Percentiles rank a stretch among this genome's conserved stretches.
Evolutionary conservation across 768 basidiomycete species (phyloP).

Genomic region (Nidularia pulvinata): DNA sequence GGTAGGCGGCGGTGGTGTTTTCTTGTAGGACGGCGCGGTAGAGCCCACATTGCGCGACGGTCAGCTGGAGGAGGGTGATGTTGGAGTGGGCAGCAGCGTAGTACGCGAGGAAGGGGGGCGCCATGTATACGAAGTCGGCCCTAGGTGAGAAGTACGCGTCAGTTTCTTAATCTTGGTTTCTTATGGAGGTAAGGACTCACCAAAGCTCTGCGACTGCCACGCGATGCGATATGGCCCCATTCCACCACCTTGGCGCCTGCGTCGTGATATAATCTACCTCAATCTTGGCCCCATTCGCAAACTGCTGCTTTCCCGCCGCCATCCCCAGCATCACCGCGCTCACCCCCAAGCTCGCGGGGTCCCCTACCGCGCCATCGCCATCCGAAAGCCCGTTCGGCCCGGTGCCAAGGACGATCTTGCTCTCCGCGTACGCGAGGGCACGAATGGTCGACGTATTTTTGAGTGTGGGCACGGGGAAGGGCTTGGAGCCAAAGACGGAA

Average conservation of each 20-base stretch:
- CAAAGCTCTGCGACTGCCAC: conserved; percentile 34
- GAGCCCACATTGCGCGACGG: conserved; percentile 32
- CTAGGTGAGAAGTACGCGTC: conserved; percentile 12
- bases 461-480: conserved; percentile 30
- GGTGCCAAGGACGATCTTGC: conserved; percentile 31
- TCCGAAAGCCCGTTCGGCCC: conserved; percentile 29
- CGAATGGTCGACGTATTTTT: conserved; percentile 10
- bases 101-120: conserved; percentile 49
- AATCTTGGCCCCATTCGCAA: conserved; percentile 23
- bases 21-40: conserved; percentile 34
- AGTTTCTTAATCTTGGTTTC: not conserved
- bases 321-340: conserved; percentile 41
- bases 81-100: conserved; percentile 37
- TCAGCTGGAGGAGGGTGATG: conserved; percentile 27
- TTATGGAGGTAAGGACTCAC: conserved; percentile 17
- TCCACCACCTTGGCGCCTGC: conserved; percentile 32
- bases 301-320: conserved; percentile 18
- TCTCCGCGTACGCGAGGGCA: conserved; percentile 33
- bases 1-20: conserved; percentile 17
- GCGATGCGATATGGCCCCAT: conserved; percentile 48
- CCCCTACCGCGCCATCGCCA: conserved; percentile 40
- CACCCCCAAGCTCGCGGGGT: conserved; percentile 50
- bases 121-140: conserved; percentile 54
- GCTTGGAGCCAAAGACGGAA: conserved; percentile 33
- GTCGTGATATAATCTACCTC: conserved; percentile 30